Base-by-base conservation (phyloP, 768 basidiomycete species). In the Candolleomyces aberdarensis region DNA sequence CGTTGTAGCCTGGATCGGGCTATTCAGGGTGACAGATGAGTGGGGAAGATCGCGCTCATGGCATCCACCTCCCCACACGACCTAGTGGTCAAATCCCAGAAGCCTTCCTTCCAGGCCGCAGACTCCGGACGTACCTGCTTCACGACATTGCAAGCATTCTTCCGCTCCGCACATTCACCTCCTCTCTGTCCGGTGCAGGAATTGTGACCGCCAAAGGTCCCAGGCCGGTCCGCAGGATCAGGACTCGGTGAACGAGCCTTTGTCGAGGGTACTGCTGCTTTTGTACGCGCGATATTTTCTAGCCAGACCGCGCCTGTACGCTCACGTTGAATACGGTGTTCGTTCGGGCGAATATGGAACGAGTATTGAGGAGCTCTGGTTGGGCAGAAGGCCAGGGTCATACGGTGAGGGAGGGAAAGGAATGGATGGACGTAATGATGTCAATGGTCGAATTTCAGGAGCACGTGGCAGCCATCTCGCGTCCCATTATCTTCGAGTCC, bases 131-230 rank as follows among this genome's bases (percentile, higher is more conserved):
- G 59, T 70, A 96, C 95, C 69, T 91, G 88, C 74, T 92, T 94
- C 60, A 98, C 88, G 76, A 98, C 96, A 74, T 98, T 96, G 63
- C 85, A 87, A 17, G 86, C 82, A 66, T 87, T 85, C 73, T 87
- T 87, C 64, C 87, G 78, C 64, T 88, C 86, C 17, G 80, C 62
- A 87, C 81, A 68, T 84, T 87, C 67, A 87, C 74, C 7, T 74
- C 71, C 56, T 87, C 85, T 51, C 85, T 77, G 39, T 81, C 77
- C 56, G 73, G 76, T 2, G 77, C 64, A 11, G 78, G 62, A 11
- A 81, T 71, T 14, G 74, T 65, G 56, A 84, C 74, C 63, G 82
- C 82, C 32, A 86, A n/a, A n/a, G n/a, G n/a, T n/a, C n/a, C n/a
- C n/a, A 13, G 85, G 84, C 22, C 80, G 77, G 66, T 83, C 81